Conservation (phyloP, 2,329 filamentous ascomycete genomes). For the Trichoderma atroviride region DNA sequence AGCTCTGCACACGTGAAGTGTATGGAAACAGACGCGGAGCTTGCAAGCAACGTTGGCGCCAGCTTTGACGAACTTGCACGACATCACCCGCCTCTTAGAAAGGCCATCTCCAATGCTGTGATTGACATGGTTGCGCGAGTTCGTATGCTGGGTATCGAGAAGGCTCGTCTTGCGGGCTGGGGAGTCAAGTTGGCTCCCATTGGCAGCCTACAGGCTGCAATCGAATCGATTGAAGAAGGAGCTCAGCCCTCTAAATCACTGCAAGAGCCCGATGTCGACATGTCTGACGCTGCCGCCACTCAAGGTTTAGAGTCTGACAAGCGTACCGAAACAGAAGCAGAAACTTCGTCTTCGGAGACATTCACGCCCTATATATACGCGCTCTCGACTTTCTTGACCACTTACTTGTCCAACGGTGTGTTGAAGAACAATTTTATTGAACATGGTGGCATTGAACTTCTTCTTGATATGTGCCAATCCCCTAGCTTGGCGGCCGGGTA, state of each 20-base stretch:
- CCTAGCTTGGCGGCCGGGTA: constrained; percentile 71
- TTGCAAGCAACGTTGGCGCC: constrained; percentile 74
- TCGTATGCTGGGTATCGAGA: constrained; percentile 69
- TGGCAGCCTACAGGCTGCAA: constrained; percentile 59
- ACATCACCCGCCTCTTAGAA: constrained; percentile 84
- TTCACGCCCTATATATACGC: constrained; percentile 74
- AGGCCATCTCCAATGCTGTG: constrained; percentile 79
- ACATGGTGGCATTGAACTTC: constrained; percentile 76
- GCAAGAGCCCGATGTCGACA: constrained; percentile 61
- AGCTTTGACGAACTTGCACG: constrained; percentile 93
- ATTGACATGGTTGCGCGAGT: constrained; percentile 87
- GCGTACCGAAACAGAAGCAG: constrained; percentile 29
- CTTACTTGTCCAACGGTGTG: constrained; percentile 73
- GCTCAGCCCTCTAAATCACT: constrained; percentile 44
- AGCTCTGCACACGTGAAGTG: constrained; percentile 85
- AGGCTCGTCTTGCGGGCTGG: constrained; percentile 69
- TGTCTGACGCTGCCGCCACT: constrained; percentile 56
- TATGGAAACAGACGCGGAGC: constrained; percentile 70
- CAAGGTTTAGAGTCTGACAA: constrained; percentile 28
- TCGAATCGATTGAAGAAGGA: constrained; percentile 36
- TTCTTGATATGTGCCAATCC: constrained; percentile 82
- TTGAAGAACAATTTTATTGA: constrained; percentile 76
- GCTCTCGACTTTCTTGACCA: constrained; percentile 71
- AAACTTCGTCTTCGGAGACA: constrained; percentile 37
- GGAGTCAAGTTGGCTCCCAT: constrained; percentile 77